Evolutionary conservation across 768 basidiomycete species (phyloP), one percentile per base, ranked within the genome.

Genomic region (Strobilomyces confusus): DNA sequence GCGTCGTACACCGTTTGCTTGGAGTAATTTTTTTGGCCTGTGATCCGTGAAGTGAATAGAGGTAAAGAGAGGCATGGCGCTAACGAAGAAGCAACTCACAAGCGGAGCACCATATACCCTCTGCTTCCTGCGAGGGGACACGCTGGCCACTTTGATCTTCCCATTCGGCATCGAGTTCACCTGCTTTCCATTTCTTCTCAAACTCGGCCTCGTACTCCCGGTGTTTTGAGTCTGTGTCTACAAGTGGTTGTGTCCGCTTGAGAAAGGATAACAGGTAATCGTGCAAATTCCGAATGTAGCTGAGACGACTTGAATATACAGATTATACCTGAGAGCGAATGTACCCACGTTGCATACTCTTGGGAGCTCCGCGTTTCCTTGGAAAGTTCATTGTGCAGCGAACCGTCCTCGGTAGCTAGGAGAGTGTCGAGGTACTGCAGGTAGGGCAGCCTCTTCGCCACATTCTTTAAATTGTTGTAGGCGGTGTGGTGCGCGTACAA

Each of bases 1-100:
- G 94, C 94, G 57, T 97, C 91, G 68, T 94, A 99, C 9, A 99
- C 97, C 0, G 97, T 98, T 70, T 98, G 92, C 70, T 98, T 99
- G 13, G 95, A 82, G 70, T 98, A 98, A 52, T 81, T 76, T 67
- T 95, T 97, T 72, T 98, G 93, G 68, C 95, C 95, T 98, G 63
- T 30, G 23, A 29, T 34, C 30, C 41, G 53, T 52, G 34, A 34
- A 42, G 9, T 29, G 29, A 29, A 29, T 6, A 9, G 9, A 29
- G 29, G 48, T 53, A 32, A 51, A 55, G 45, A 30, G 38, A 11
- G 17, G 40, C 47, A 43, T 32, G 43, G 30, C 12, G 0, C 51
- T 19, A 47, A 54, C 42, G 44, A 44, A 44, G 14, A 42, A 59
- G 51, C 20, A 47, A 78, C 92, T 73, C 73, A 94, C 94, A 97